A percentile compares a stretch with the other conserved stretches of the same genome.
Evolutionary conservation across 768 basidiomycete genomes (phyloP).

Genomic region (Mycena capillaripes): DNA sequence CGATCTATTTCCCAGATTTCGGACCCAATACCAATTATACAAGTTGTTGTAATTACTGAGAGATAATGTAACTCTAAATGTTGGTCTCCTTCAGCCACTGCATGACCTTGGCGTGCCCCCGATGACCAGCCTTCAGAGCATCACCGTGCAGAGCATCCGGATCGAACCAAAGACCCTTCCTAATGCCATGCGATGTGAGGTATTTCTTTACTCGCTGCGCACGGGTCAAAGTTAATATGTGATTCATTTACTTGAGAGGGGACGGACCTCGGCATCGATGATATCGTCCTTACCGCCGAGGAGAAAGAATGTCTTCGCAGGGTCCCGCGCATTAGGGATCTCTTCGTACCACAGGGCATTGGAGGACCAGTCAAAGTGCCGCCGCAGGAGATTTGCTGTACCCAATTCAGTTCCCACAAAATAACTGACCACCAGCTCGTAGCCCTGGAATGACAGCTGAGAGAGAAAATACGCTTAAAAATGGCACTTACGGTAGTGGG

Average conservation of each 20-base stretch:
- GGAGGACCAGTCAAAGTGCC: constrained; percentile 88
- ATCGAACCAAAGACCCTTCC: constrained; percentile 75
- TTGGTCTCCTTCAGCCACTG: constrained; percentile 66
- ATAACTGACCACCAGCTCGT: constrained; percentile 87
- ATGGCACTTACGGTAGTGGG: constrained; percentile 68
- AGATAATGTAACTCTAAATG: constrained; percentile 13
- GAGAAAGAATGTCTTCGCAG: constrained; percentile 76
- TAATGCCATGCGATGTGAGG: constrained; percentile 80
- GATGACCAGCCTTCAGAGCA: constrained; percentile 65
- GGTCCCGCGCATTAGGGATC: constrained; percentile 83
- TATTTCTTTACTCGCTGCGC: constrained; percentile 79
- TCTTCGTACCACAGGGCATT: constrained; percentile 94
- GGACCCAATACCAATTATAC: neutral
- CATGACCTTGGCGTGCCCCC: constrained; percentile 69
- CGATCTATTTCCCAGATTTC: constrained; percentile 60
- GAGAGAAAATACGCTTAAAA: neutral
- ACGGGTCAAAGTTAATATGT: neutral
- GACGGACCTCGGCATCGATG: constrained; percentile 74
- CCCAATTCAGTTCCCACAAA: constrained; percentile 92
- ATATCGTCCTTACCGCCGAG: constrained; percentile 90
- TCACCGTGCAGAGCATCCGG: constrained; percentile 74
- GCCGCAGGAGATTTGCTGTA: constrained; percentile 85
- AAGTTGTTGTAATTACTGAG: too few relatives aligned
- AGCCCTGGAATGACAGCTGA: constrained; percentile 61
- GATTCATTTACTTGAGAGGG: neutral